Conservation (phyloP, 805 yeast species). For the Phaffomyces antillensis region DNA sequence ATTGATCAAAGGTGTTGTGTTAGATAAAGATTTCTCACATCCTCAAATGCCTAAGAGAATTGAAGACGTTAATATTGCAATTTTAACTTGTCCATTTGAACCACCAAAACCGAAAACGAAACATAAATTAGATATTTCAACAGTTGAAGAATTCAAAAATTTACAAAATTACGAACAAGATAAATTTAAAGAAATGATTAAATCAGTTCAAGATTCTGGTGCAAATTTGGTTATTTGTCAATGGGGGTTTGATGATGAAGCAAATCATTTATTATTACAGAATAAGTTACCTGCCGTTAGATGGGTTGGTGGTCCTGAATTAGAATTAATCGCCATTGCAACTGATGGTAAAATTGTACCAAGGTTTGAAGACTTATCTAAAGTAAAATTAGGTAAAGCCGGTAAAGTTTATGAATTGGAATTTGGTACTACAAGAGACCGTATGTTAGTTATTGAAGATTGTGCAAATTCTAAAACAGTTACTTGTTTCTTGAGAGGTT, state of each 20-base stretch:
- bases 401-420: slow-evolving; percentile 81
- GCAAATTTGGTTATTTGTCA: slow-evolving; percentile 97
- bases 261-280: slow-evolving; percentile 83
- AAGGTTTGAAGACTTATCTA: slow-evolving; percentile 83
- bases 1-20: slow-evolving; percentile 82
- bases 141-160: slow-evolving; percentile 89
- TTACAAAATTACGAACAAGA: slow-evolving; percentile 89
- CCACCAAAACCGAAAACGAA: slow-evolving; percentile 99
- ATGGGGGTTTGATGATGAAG: slow-evolving; percentile 99
- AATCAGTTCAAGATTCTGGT: slow-evolving; percentile 77
- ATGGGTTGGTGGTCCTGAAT: slow-evolving; percentile 98
- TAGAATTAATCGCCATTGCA: slow-evolving; percentile 94
- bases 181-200: slow-evolving; percentile 86
- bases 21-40: slow-evolving; percentile 96
- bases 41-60: slow-evolving; percentile 94
- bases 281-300: slow-evolving; percentile 92
- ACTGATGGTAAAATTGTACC: slow-evolving; percentile 97
- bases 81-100: slow-evolving; percentile 96
- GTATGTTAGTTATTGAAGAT: slow-evolving; percentile 92
- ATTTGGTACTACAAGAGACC: slow-evolving; percentile 94
- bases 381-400: slow-evolving; percentile 81
- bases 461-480: slow-evolving; percentile 83
- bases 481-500: slow-evolving; percentile 89
- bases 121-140: slow-evolving; percentile 87
- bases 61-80: slow-evolving; percentile 80